Conservation (phyloP, 139 green algal species). For the Coelastrella sp. region DNA sequence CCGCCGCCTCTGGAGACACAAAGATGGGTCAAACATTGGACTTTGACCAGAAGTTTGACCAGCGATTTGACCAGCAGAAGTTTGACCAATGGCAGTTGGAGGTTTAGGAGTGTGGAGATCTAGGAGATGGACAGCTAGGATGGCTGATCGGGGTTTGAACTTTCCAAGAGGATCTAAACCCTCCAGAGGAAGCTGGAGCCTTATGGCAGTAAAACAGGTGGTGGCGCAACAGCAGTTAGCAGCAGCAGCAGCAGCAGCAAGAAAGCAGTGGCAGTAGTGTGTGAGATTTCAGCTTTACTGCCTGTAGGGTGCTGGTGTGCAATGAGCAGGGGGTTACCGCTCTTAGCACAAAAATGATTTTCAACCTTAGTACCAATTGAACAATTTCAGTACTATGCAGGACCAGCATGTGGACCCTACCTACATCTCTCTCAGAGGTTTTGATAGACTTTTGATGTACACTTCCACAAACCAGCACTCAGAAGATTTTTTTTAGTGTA, state of each 20-base stretch:
- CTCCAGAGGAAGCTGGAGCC: background rate
- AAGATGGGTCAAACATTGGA: conserved; percentile 25
- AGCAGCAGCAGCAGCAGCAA: background rate
- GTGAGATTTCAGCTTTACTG: too few species aligned
- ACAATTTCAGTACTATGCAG: too few species aligned
- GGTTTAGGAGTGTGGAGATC: background rate
- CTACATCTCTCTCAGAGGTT: too few species aligned
- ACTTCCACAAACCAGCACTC: too few species aligned
- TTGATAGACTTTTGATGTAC: too few species aligned
- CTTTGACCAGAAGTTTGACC: background rate
- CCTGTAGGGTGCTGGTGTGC: too few species aligned
- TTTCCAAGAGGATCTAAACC: background rate
- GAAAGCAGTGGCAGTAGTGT: background rate
- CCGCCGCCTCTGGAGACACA: conserved; percentile 11
- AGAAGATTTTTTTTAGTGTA: too few species aligned
- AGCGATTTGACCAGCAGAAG: background rate
- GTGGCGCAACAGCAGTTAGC: background rate
- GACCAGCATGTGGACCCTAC: too few species aligned
- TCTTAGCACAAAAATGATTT: too few species aligned
- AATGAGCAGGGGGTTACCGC: too few species aligned
- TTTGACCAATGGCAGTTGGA: background rate
- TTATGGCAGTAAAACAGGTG: background rate
- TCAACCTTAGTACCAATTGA: too few species aligned
- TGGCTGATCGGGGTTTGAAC: background rate
- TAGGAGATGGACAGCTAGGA: conserved; percentile 25